A percentile compares a stretch with the other conserved stretches of the same genome.
phyloP scores from a whole-genome alignment of 345 rosid genomes.

The Brassica rapa region DNA sequence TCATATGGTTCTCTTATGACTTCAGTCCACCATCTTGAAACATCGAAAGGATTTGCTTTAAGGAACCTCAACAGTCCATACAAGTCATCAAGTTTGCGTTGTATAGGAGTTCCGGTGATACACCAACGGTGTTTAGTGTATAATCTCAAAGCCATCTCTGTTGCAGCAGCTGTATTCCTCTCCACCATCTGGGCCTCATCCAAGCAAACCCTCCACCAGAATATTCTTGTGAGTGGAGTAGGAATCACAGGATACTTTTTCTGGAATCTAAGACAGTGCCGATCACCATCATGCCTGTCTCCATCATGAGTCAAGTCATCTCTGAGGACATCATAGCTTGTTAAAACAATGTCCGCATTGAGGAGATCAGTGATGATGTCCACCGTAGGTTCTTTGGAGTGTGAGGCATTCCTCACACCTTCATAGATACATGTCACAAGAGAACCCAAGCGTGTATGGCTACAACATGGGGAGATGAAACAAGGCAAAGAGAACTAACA shows the following conservation, averaged over 20 bases:
- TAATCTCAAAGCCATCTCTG: constrained; percentile 93
- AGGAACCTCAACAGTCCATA: constrained; percentile 83
- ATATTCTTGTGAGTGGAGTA: constrained; percentile 83
- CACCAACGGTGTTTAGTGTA: constrained; percentile 88
- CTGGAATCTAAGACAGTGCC: constrained; percentile 81
- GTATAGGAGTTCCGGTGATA: constrained; percentile 95
- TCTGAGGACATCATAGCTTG: constrained; percentile 94
- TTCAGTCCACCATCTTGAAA: constrained; percentile 91
- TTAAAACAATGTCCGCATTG: constrained; percentile 74
- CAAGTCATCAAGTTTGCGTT: constrained; percentile 91
- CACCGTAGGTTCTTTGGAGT: constrained; percentile 52
- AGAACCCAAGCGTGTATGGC: constrained; percentile 87
- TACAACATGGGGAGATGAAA: constrained; percentile 40
- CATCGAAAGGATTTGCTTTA: constrained; percentile 74
- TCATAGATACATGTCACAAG: constrained; percentile 72
- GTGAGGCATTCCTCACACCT: constrained; percentile 73
- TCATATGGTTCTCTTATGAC: constrained; percentile 89
- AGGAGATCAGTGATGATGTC: constrained; percentile 71
- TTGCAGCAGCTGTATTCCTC: constrained; percentile 86
- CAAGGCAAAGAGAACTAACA: constrained; percentile 32
- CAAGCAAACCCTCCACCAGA: constrained; percentile 97
- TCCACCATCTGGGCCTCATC: constrained; percentile 99
- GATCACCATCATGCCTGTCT: constrained; percentile 94
- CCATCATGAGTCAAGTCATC: constrained; percentile 93
- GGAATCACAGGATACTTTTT: constrained; percentile 99